A percentile compares a stretch with the other conserved stretches of the same genome.
Evolutionary conservation across 768 basidiomycete species (phyloP).

Genomic region (Boletellus sp.): DNA sequence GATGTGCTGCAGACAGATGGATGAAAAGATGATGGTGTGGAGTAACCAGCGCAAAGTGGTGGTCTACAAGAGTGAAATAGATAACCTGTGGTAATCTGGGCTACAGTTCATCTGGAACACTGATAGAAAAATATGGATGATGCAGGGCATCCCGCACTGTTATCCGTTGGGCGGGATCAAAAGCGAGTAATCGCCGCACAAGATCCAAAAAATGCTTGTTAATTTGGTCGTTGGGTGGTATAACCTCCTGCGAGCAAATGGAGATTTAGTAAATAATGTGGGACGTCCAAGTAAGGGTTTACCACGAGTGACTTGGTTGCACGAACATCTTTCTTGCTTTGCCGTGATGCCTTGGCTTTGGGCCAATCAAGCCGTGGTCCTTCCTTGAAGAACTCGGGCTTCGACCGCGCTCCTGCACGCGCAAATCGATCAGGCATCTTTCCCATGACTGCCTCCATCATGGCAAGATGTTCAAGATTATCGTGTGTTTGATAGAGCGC

Average conservation of each 20-base stretch:
- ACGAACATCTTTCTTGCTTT: slow-evolving; percentile 92
- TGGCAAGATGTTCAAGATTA: slow-evolving; percentile 97
- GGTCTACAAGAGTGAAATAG: slow-evolving; percentile 35
- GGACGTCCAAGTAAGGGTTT: slow-evolving; percentile 24
- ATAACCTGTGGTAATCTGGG: slow-evolving; percentile 32
- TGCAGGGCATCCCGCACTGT: slow-evolving; percentile 83
- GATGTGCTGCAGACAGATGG: slow-evolving; percentile 23
- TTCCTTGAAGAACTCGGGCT: slow-evolving; percentile 93
- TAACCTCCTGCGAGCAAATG: slow-evolving; percentile 62
- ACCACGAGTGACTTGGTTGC: slow-evolving; percentile 78
- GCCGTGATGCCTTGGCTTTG: slow-evolving; percentile 78
- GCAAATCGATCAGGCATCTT: slow-evolving; percentile 90
- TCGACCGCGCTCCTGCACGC: slow-evolving; percentile 68
- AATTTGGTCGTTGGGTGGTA: slow-evolving; percentile 67
- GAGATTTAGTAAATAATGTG: slow-evolving; percentile 1
- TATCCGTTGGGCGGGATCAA: slow-evolving; percentile 86
- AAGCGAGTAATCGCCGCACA: slow-evolving; percentile 80
- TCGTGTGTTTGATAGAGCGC: slow-evolving; percentile 99
- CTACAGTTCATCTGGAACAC: slow-evolving; percentile 67
- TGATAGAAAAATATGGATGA: slow-evolving; percentile 80
- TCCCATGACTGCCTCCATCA: slow-evolving; percentile 99
- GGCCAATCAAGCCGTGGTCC: slow-evolving; percentile 88
- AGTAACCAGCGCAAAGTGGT: slow-evolving; percentile 23
- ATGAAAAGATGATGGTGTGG: slow-evolving; percentile 20
- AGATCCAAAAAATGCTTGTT: slow-evolving; percentile 85